Evolutionary conservation across 78 protist species (phyloP), one percentile per base, ranked within the genome.

Genomic region (Dictyostelium brefeldianum): DNA sequence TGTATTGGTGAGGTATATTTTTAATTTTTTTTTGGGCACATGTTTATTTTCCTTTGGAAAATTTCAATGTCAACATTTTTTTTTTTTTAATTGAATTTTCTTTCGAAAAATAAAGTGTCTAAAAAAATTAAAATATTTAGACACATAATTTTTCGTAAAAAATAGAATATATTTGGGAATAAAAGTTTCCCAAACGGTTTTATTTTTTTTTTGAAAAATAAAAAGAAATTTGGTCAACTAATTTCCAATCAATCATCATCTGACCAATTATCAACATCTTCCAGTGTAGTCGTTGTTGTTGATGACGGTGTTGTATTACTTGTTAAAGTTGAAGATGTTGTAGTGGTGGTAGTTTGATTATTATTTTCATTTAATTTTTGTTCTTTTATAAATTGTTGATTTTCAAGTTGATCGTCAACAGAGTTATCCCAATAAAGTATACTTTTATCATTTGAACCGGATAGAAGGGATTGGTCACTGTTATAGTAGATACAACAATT

Each of bases 221-320:
- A 3, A 51, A 51, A 51, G n/a, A 51, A 10, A 17, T 3, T 51
- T 54, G 69, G 69, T 22, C 18, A 59, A 25, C 20, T 20, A 20
- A 57, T 2, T n/a, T 59, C 70, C 43, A 25, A 2, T 62, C 25
- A 36, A 1, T 87, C 78, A 43, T 87, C 84, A 65, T 87, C 93
- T 22, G 47, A n/a, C 93, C 93, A 87, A 2, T 46, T 77, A 51
- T 87, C 93, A 8, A 48, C 84, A 27, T 87, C 93, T 64, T 81
- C 83, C 11, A 87, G 51, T 3, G 25, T 73, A 5, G 74, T 50
- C 18, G 17, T 20, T 17, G 27, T 43, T n/a, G 69, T 27, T 31
- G 17, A 22, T 17, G 27, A 18, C 11, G 69, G n/a, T 9, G 11
- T 56, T 17, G n/a, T 54, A 22, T 56, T 56, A 27, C 41, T 47